Evolutionary conservation across 352 stramenopile species (phyloP), one percentile per base, ranked within the genome.

Genomic region (Globisporangium orthogonon): DNA sequence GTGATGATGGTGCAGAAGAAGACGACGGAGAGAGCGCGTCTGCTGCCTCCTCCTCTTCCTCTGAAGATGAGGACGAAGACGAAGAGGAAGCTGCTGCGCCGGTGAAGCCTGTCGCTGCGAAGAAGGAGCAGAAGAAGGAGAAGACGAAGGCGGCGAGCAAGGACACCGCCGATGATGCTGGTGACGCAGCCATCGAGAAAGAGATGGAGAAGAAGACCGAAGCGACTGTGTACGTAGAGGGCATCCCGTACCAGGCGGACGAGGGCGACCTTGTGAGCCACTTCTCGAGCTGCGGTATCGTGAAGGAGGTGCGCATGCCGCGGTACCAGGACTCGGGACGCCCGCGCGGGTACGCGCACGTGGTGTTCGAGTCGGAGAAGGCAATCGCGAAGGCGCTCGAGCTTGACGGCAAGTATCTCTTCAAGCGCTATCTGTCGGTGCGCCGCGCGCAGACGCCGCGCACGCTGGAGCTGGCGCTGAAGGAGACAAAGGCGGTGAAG

Each of bases 231-330:
- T 98, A 98, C 69, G 85, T 98, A 41, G 93, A 98, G 73, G 95
- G 96, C 29, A 95, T 99, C 45, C 90, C 95, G 41, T 99, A 98
- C 76, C 82, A 87, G 50, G 83, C 80, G 5, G 89, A 78, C 47
- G 90, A 97, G 61, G 81, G 95, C 14, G 84, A 98, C 58, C 63
- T 99, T 10, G 83, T 90, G 39, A 86, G 67, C 6, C 96, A 98
- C 66, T 97, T 98, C 49, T 74, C 81, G 15, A 71, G 71, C 14
- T 96, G 85, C 56, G 76, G 84, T 10, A 83, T 91, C n/a, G 86
- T 98, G 53, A 73, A 93, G 54, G 87, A 98, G 56, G 67, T 98
- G 51, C 87, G 96, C n/a, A 83, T 99, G 63, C 94, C 96, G 7
- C 86, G 86, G 14, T 89, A 89, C 63, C 91, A 98, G 58, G 91